Conservation (phyloP, 139 green algal species). For the Edaphochlamys debaryana region DNA sequence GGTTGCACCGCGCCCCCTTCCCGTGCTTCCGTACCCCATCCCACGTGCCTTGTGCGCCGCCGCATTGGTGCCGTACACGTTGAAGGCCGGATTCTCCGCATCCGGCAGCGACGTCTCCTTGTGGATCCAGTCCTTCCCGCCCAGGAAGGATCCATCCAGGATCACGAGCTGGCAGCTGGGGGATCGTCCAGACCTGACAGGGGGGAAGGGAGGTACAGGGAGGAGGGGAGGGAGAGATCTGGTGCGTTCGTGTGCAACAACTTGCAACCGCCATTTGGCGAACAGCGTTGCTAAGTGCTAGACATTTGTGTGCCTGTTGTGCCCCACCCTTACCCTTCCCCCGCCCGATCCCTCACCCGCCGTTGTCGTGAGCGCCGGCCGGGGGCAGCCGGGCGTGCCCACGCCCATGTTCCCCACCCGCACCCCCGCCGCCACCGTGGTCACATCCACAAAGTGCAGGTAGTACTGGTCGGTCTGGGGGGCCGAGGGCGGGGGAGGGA, state of each 20-base stretch:
- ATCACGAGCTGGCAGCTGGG: conserved; percentile 38
- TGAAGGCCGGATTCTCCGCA: conserved; percentile 38
- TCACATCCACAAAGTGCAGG: conserved; percentile 43
- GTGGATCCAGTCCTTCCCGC: conserved; percentile 49
- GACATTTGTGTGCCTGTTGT: too few relatives aligned
- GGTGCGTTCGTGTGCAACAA: neutral
- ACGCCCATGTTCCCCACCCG: conserved; percentile 36
- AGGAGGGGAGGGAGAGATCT: neutral
- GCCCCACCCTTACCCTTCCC: too few relatives aligned
- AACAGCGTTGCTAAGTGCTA: too few relatives aligned
- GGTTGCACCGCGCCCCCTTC: too few relatives aligned
- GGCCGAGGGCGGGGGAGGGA: neutral
- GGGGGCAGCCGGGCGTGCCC: conserved; percentile 16
- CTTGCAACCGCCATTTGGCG: too few relatives aligned
- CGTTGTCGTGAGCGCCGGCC: neutral
- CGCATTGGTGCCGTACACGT: conserved; percentile 30
- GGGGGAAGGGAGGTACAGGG: neutral
- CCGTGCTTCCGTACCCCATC: too few relatives aligned
- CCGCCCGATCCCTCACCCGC: conserved; percentile 10
- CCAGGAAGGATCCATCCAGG: conserved; percentile 48
- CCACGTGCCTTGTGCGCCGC: conserved; percentile 21
- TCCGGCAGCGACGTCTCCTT: conserved; percentile 40
- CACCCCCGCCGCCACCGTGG: conserved; percentile 28
- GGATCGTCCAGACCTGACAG: conserved; percentile 7
- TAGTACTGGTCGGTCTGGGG: conserved; percentile 33